Base-by-base conservation (phyloP, 192 early-diverging fungal genomes). In the Dispira simplex region DNA sequence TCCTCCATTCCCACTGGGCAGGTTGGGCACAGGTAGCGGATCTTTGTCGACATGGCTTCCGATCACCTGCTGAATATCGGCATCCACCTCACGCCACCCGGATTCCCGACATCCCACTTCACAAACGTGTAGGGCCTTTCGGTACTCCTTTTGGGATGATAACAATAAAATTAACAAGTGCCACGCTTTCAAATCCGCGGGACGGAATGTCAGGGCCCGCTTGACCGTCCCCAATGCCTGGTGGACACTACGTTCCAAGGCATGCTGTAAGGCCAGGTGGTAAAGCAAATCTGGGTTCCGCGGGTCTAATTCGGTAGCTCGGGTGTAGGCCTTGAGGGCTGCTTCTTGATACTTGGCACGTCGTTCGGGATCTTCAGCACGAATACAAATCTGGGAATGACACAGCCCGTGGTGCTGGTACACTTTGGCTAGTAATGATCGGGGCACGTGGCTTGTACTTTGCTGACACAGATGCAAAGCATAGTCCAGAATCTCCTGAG, bases 141-240 rank as follows among this genome's bases (percentile, higher is more conserved):
- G 65, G 46, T 80, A 75, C 64, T 90, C 83, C 47, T 85, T 83
- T 66, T 82, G 79, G 16, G 83, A 79, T 16, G 88, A 85, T 2
- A 81, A 72, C 14, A 85, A 68, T 57, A 88, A 73, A 8, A 71
- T 84, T 28, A 90, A 63, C n/a, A 90, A 70, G 64, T 90, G 84
- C 86, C 86, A 90, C 11, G 87, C 84, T 39, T 83, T 78, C 44
- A 86, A 72, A 47, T 86, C 77, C 9, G 66, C 64, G 0, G 80
- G 59, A 28, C 83, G 74, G 46, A 84, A 60, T 32, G 65, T 67
- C 23, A 86, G 63, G 5, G 81, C 81, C 44, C 79, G 73, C 60
- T 77, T 83, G 3, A 81, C 72, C 14, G 75, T 63, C 16, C 60
- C 51, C 11, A 81, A 78, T 8, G 88, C 86, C 43, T 77, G 73